phyloP scores from a whole-genome alignment of 345 rosid genomes.

The Camelina sativa region DNA sequence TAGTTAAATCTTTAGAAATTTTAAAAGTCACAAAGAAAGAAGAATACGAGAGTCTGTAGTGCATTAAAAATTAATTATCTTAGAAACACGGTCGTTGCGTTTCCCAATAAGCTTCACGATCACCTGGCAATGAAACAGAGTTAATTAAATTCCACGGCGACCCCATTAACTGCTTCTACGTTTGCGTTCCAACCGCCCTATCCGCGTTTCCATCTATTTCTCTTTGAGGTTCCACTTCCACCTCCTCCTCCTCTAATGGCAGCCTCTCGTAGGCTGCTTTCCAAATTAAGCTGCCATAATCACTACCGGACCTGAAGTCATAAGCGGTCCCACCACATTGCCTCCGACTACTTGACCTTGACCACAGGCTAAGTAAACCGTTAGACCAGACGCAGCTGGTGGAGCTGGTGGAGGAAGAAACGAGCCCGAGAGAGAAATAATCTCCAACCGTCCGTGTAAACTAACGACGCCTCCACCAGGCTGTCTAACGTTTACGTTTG shows the following conservation, averaged over 20 bases:
- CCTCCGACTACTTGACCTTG: conserved; percentile 94
- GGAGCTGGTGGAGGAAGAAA: conserved; percentile 93
- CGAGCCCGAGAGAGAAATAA: conserved; percentile 79
- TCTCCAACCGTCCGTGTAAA: conserved; percentile 82
- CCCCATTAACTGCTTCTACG: conserved; percentile 61
- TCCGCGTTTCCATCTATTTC: conserved; percentile 35
- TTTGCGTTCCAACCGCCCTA: conserved; percentile 41
- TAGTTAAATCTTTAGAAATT: not conserved
- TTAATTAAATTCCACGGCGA: conserved; percentile 62
- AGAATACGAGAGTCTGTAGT: not conserved
- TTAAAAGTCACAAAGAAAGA: not conserved
- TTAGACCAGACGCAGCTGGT: conserved; percentile 73
- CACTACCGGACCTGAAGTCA: conserved; percentile 77
- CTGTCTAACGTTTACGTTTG: conserved; percentile 68
- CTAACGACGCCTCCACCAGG: conserved; percentile 61
- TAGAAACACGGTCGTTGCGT: conserved; percentile 58
- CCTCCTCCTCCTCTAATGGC: conserved; percentile 65
- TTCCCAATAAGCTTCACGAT: conserved; percentile 68
- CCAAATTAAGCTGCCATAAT: conserved; percentile 94
- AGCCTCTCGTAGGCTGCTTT: conserved; percentile 88
- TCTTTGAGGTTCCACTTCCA: conserved; percentile 33
- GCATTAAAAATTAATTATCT: conserved; percentile 1
- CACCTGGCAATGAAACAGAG: conserved; percentile 53
- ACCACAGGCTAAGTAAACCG: conserved; percentile 79
- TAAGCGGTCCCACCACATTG: conserved; percentile 70